Evolutionary conservation across 2,329 filamentous ascomycete genomes (phyloP).

Genomic region (Neopestalotiopsis sp.): DNA sequence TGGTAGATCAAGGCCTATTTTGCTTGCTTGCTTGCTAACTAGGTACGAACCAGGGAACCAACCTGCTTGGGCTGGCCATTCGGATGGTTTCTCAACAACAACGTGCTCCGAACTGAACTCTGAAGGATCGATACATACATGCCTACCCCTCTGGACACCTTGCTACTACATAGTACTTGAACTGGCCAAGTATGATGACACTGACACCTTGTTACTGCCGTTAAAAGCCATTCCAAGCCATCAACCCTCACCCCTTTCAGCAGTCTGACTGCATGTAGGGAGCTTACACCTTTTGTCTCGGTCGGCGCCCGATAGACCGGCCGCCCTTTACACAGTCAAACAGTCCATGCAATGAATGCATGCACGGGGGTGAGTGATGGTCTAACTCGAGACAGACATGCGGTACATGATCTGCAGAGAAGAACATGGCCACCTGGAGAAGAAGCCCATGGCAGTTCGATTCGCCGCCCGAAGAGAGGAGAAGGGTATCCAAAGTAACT

Average conservation of each 20-base stretch:
- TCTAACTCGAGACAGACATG: background rate
- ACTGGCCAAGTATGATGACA: too few relatives aligned
- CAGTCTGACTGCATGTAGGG: background rate
- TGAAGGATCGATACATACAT: too few relatives aligned
- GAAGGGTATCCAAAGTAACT: background rate
- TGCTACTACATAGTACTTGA: background rate
- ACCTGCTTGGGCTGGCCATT: background rate
- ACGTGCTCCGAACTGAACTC: background rate
- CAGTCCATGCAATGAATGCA: background rate
- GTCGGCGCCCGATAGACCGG: background rate
- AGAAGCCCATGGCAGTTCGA: background rate
- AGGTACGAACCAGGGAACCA: background rate
- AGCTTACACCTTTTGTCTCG: background rate
- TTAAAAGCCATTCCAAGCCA: too few relatives aligned
- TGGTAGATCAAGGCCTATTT: too few relatives aligned
- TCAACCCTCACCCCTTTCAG: background rate
- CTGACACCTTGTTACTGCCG: too few relatives aligned
- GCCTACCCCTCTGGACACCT: background rate
- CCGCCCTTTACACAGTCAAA: background rate
- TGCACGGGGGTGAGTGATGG: too few relatives aligned
- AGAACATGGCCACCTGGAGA: background rate
- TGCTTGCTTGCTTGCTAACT: too few relatives aligned
- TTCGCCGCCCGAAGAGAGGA: background rate
- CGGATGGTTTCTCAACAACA: constrained; percentile 4
- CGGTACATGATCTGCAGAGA: background rate